These are phyloP conservation scores for Trypanosoma theileri DNA, from an alignment of 208 protist genomes.

Conservation along the genomic window DNA sequence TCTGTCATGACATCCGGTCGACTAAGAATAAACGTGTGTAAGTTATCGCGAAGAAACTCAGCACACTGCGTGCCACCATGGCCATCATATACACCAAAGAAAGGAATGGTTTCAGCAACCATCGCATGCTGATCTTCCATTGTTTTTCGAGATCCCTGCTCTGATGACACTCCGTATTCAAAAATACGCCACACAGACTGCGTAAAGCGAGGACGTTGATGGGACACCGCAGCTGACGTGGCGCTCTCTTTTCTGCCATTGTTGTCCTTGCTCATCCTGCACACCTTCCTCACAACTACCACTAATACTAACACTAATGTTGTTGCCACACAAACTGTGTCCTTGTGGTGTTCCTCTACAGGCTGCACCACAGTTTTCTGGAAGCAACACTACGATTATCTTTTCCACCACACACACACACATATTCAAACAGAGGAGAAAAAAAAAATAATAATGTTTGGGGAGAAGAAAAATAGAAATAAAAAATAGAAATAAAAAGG, in stretches of 20 bases:
- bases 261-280: not conserved
- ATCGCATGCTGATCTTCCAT: constrained; percentile 92
- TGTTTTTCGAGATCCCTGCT: constrained; percentile 80
- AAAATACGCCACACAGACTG: constrained; percentile 55
- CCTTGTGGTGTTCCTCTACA: too few relatives aligned
- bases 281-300: not conserved
- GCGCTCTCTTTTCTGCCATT: constrained; percentile 1
- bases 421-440: not conserved
- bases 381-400: not conserved
- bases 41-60: constrained; percentile 80
- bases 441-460: constrained; percentile 10
- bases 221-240: not conserved
- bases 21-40: constrained; percentile 70
- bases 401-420: not conserved
- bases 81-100: constrained; percentile 90
- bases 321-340: too few relatives aligned
- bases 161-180: constrained; percentile 77
- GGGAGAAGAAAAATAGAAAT: not conserved
- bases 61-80: constrained; percentile 85
- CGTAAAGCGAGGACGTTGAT: constrained; percentile 18
- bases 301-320: too few relatives aligned
- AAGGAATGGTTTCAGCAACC: constrained; percentile 74
- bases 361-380: not conserved
- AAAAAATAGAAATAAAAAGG: constrained; percentile 25
- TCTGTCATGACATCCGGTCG: constrained; percentile 61